Base-by-base conservation (phyloP, 1,284 basidiomycete genomes). In the Malassezia furfur region DNA sequence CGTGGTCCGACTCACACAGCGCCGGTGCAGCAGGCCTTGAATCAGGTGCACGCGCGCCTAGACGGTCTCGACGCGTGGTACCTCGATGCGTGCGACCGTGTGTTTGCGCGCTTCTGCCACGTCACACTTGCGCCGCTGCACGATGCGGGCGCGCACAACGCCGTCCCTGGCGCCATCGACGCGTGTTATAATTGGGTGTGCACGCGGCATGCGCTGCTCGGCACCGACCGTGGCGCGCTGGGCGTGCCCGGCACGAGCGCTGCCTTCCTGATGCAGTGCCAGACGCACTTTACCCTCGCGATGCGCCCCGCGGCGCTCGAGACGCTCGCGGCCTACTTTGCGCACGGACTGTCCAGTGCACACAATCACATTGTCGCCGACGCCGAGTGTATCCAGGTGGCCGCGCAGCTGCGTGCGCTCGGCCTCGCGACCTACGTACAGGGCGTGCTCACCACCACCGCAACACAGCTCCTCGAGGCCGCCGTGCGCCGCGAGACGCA, bases 351-450 rank as follows among this genome's bases (percentile, higher is more conserved):
- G 15, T 36, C 30, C n/a, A 22, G 15, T 6, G 34, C 21, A 17
- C 21, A 25, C 15, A 22, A 15, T 14, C 8, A 7, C n/a, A 7
- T 47, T 19, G 9, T 15, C 9, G 28, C 30, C 10, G 50, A 52
- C 10, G 31, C 38, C 2, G 21, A 25, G 4, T 31, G 50, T 19
- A 38, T 48, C 15, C 55, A 52, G 8, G 50, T 57, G 5, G 41
- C 35, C 9, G 50, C 55, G n/a, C 50, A 57, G 40, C 45, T 57
- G 38, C 50, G 55, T 11, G 32, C 28, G 15, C 50, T 57, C 3
- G 55, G 55, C 14, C 48, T 57, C 14, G 50, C 46, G 31, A 31
- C 41, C 25, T 38, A 52, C 19, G 46, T 57, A 3, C 55, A 57
- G 25, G 39, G 55, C 28, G 40, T 52, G 4, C 21, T 52, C 1